Conservation (phyloP, 225 moss, liverwort and hornwort species). For the Rhytidiadelphus loreus region DNA sequence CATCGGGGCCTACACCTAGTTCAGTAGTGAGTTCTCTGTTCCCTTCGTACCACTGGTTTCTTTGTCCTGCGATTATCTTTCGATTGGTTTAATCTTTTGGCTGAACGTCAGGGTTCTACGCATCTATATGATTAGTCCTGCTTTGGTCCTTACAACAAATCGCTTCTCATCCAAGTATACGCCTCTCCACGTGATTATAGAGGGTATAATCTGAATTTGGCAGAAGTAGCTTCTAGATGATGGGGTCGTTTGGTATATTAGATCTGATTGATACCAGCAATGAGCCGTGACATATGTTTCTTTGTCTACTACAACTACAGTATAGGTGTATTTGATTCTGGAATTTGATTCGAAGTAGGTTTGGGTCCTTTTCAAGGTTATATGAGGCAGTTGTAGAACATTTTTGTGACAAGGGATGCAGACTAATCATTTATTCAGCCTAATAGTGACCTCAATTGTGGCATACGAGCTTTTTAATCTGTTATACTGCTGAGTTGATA, state of each 20-base stretch:
- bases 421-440: background rate
- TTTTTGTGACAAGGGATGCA: background rate
- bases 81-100: background rate
- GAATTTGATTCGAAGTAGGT: background rate
- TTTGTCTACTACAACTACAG: background rate
- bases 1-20: slow-evolving; percentile 51
- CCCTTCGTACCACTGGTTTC: background rate
- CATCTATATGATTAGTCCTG: background rate
- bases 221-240: background rate
- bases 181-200: background rate
- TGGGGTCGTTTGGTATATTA: background rate
- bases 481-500: background rate
- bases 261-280: background rate
- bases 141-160: background rate
- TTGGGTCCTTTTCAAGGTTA: background rate
- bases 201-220: background rate
- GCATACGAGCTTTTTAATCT: background rate
- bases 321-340: background rate
- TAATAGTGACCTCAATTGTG: background rate
- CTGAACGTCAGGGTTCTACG: background rate
- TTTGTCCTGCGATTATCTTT: background rate
- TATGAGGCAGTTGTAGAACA: background rate
- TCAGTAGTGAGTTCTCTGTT: slow-evolving; percentile 61
- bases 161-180: background rate
- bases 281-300: background rate